Percentiles rank a stretch among this genome's conserved stretches.
Evolutionary conservation across 139 green algal genomes (phyloP).

Genomic region (Asterochloris sp.): DNA sequence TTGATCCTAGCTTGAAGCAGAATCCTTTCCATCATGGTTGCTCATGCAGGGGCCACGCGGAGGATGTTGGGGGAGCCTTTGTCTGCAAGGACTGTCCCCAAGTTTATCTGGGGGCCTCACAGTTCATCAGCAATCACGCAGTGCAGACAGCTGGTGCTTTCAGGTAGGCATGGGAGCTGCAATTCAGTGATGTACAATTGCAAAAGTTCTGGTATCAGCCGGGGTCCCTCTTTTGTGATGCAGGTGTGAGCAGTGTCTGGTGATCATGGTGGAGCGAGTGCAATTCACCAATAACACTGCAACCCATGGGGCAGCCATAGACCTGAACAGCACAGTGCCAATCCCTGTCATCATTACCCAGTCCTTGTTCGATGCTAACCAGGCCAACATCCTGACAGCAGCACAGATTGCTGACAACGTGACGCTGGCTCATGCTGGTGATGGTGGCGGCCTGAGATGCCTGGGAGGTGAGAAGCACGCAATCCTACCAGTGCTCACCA

Average conservation of each 20-base stretch:
- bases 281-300: constrained; percentile 14
- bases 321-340: constrained; percentile 11
- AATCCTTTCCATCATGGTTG: not conserved
- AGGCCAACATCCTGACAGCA: not conserved
- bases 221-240: not conserved
- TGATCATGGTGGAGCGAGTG: constrained; percentile 9
- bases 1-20: no score
- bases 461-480: not conserved
- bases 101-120: not conserved
- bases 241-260: not conserved
- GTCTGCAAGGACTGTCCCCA: constrained; percentile 7
- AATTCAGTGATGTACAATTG: not conserved
- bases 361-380: not conserved
- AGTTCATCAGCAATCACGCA: not conserved
- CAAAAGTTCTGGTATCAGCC: not conserved
- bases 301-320: not conserved
- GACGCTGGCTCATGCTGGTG: not conserved
- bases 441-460: constrained; percentile 9
- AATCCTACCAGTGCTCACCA: not conserved
- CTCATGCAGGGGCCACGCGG: not conserved
- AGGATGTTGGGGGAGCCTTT: not conserved
- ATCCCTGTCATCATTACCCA: constrained; percentile 5
- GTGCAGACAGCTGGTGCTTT: not conserved
- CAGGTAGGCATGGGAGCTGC: not conserved
- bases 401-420: not conserved